Conservation (phyloP, 2,329 filamentous ascomycete species). For the Botrytis medusae region DNA sequence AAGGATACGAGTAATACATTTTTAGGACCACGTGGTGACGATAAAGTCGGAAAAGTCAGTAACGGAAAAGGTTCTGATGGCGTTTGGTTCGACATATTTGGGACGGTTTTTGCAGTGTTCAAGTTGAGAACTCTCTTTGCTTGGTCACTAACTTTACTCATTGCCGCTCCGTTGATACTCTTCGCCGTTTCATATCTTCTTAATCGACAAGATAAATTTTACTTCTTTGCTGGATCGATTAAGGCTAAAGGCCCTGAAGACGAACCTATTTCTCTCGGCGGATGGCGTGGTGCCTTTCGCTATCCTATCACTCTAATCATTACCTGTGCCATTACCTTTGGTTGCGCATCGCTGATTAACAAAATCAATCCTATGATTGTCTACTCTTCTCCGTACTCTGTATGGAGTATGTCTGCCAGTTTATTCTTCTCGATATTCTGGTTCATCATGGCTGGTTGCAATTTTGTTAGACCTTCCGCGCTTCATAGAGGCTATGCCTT, state of each 20-base stretch:
- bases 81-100: constrained; percentile 95
- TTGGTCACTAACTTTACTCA: constrained; percentile 78
- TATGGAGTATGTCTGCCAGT: constrained; percentile 85
- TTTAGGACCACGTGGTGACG: constrained; percentile 55
- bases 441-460: constrained; percentile 76
- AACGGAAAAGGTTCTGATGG: constrained; percentile 67
- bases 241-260: constrained; percentile 59
- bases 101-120: constrained; percentile 75
- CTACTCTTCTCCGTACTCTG: constrained; percentile 84
- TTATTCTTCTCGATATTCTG: constrained; percentile 80
- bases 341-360: constrained; percentile 69
- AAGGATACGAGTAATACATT: constrained; percentile 67
- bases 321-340: constrained; percentile 67
- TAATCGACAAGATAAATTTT: constrained; percentile 75
- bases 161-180: constrained; percentile 74
- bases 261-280: constrained; percentile 65
- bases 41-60: constrained; percentile 59
- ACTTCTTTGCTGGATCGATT: constrained; percentile 70
- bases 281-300: constrained; percentile 79
- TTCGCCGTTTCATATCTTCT: constrained; percentile 68
- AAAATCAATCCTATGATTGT: constrained; percentile 88
- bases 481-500: constrained; percentile 78
- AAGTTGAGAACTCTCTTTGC: constrained; percentile 82
- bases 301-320: constrained; percentile 74
- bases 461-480: constrained; percentile 79